Conservation (phyloP, 2,329 filamentous ascomycete genomes). For the Penicillium sp. region DNA sequence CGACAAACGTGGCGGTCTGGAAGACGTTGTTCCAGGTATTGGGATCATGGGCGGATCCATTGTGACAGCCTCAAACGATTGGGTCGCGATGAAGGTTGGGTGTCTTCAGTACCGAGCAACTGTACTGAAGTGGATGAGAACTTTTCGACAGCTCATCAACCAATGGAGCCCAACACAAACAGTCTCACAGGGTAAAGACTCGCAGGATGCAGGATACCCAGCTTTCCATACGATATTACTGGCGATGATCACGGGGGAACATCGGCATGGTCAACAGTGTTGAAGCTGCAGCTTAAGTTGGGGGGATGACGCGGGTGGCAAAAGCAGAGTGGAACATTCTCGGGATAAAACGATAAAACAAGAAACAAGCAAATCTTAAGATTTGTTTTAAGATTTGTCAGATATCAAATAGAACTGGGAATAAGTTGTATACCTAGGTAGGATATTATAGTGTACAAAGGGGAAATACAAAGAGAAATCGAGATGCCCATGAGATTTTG, state of each 20-base stretch:
- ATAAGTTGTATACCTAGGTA: neutral
- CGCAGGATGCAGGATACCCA: constrained; percentile 1
- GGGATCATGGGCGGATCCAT: constrained; percentile 17
- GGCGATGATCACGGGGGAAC: constrained; percentile 7
- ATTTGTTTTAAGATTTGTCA: too few species aligned
- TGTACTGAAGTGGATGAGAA: neutral
- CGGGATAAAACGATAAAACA: neutral
- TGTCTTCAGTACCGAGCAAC: neutral
- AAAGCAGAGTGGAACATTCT: constrained; percentile 15
- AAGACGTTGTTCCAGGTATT: constrained; percentile 4
- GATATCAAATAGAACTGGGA: neutral
- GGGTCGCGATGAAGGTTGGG: neutral
- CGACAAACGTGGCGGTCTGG: constrained; percentile 10
- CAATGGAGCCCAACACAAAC: constrained; percentile 1
- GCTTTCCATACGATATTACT: constrained; percentile 6
- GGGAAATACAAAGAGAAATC: neutral
- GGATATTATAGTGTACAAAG: neutral
- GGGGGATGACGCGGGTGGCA: constrained; percentile 24
- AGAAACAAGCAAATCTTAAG: neutral
- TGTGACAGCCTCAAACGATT: neutral
- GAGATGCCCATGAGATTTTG: neutral
- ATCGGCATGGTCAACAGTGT: constrained; percentile 14
- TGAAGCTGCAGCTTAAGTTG: constrained; percentile 11
- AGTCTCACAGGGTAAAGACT: neutral
- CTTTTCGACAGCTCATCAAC: constrained; percentile 3